Evolutionary conservation across 1,284 basidiomycete genomes (phyloP), one percentile per base, ranked within the genome.

Genomic region (Sporisorium scitamineum): DNA sequence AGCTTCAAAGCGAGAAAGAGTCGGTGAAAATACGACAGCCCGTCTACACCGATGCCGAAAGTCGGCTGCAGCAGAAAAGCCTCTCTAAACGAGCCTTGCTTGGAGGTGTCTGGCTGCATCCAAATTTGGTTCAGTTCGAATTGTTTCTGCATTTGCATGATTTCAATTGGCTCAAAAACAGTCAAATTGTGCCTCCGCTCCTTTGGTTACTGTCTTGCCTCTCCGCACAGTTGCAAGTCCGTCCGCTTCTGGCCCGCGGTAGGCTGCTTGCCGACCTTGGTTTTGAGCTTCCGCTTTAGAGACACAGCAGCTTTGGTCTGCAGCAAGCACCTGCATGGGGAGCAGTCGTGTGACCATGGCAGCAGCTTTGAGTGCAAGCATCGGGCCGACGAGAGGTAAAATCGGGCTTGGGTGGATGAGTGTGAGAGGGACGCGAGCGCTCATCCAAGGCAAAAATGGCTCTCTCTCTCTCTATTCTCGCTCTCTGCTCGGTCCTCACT

Each of bases 41-140:
- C 48, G 27, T 32, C 29, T 31, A 39, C 18, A 53, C 51, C 31
- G 32, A 53, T 22, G 55, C 27, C 14, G 45, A 57, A 48, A 9
- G 8, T 34, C 5, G 34, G 34, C n/a, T 11, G 26, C 41, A 47
- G 20, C n/a, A 26, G 50, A 18, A 5, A 31, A n/a, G 18, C 16
- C 20, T 34, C 32, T 52, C 50, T 14, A 34, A 52, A 52, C 50
- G 50, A 52, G 50, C 31, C 50, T 52, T 32, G 50, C 50, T 52
- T 52, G 31, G 31, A 31, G 26, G 47, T 47, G 41, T n/a, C n/a
- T 41, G 16, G 44, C 24, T 47, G 44, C 44, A 47, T 47, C 2
- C 24, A 3, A 34, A 9, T 34, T 34, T 34, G n/a, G n/a, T n/a
- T n/a, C n/a, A n/a, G n/a, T n/a, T n/a, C n/a, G n/a, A n/a, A n/a